Evolutionary conservation across 495 filamentous ascomycete genomes (phyloP), one percentile per base, ranked within the genome.

Genomic region (Xylaria nigripes): DNA sequence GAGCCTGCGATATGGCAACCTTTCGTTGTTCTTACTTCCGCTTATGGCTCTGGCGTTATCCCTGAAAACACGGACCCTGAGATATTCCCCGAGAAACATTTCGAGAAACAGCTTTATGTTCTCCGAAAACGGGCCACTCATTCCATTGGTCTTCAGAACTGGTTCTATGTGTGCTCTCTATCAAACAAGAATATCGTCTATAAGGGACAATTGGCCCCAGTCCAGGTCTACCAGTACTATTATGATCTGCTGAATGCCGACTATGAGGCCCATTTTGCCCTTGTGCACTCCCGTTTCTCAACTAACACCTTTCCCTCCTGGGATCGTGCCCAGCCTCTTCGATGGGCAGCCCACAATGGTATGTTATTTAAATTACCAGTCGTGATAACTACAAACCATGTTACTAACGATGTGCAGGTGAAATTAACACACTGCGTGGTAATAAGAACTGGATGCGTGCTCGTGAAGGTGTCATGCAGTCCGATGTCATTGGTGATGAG

Each of bases 401-500:
- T 27, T 54, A 15, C 13, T n/a, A 21, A 21, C 18, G 19, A 52
- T 43, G 32, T 42, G 19, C 64, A 84, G 76, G 78, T 76, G 93
- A 99, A 72, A 97, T 99, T 60, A 99, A 99, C 69, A 99, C 93
- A 3, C 76, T 99, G 58, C 87, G 93, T 61, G 93, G 93, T 45
- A 99, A 99, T 76, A 99, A 99, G 80, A 99, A 99, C 74, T 99
- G 94, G 93, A 99, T 99, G 93, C 83, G 93, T 53, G 92, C 93
- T 47, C 85, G 93, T 67, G 93, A 99, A 68, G 94, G 93, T 70
- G 86, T 96, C 49, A 87, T 99, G 77, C 86, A 87, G 63, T 97
- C 94, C 6, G 83, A 89, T 40, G 80, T 95, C 50, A 97, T 99
- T 62, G 89, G 87, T 46, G 90, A 95, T 25, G 91, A 96, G 68